Evolutionary conservation across 768 basidiomycete species (phyloP), one percentile per base, ranked within the genome.

Genomic region (Tremella fuciformis): DNA sequence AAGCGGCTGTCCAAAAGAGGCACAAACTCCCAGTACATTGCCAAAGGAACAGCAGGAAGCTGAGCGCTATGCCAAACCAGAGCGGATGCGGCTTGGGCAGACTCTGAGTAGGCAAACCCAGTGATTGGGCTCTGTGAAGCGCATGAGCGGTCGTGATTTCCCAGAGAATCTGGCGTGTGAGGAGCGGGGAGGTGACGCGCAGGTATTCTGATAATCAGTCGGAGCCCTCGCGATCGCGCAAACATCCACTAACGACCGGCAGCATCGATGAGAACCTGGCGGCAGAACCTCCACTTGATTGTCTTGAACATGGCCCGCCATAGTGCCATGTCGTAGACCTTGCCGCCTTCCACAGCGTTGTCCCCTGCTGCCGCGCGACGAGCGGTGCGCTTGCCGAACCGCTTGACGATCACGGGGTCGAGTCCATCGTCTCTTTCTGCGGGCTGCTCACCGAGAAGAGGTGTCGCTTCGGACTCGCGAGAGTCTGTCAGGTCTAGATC

Each of bases 271-370:
- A 46, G 22, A 46, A 46, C 64, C 13, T 64, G 58, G 3, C n/a
- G 53, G 62, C 63, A 65, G 34, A 50, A 62, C 24, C 48, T 34
- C 8, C 22, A 29, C 58, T 50, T 53, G 13, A 63, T 24, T 0
- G 65, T 65, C 15, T 15, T 24, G 22, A 59, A 65, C 21, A 67
- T 54, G 11, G 72, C 69, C 41, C 54, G 61, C 44, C 49, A 55
- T 21, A 74, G 53, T 22, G 57, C 61, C 62, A 60, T 66, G 52
- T 74, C 70, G 34, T 71, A 74, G 37, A 52, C 40, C 39, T 50
- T 59, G 6, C 67, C 72, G 51, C 64, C 57, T 41, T 71, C 70
- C 11, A 58, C 34, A 1, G 57, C 66, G 7, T 65, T 19, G 13
- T 65, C 50, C 8, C 66, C 72, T 29, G 44, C 37, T 9, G 50